Conservation (phyloP, 1,284 basidiomycete species). For the Ganoderma resinaceum region DNA sequence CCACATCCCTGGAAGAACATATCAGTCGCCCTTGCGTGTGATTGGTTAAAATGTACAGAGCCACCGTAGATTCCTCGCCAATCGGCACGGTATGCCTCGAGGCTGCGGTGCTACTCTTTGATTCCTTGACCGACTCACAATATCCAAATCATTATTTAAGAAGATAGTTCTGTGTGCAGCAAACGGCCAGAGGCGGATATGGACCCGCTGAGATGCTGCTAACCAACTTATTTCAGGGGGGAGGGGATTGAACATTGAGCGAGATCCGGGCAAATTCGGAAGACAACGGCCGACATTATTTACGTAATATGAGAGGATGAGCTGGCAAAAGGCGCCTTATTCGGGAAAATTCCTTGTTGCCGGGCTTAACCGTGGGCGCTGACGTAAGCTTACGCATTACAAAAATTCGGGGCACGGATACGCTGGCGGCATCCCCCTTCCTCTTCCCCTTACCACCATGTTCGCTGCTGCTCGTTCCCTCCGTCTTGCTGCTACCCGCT, state of each 20-base stretch:
- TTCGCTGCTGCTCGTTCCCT: slow-evolving; percentile 70
- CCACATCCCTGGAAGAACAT: no score
- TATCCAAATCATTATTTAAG: neutral
- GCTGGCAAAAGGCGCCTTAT: slow-evolving; percentile 5
- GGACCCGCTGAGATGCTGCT: neutral
- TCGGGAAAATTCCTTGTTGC: slow-evolving; percentile 35
- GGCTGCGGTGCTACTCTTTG: neutral
- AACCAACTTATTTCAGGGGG: neutral
- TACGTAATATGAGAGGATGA: neutral
- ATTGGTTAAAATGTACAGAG: no score
- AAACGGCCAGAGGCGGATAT: neutral
- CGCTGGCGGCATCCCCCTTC: slow-evolving; percentile 37
- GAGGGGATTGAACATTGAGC: neutral
- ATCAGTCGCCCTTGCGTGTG: no score
- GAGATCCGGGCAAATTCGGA: neutral
- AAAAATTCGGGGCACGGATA: slow-evolving; percentile 32
- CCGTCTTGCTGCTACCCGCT: slow-evolving; percentile 62
- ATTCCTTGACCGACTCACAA: neutral
- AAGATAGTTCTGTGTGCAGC: neutral
- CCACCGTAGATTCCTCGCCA: neutral
- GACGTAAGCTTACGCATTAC: slow-evolving; percentile 35
- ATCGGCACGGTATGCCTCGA: neutral
- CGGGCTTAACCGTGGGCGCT: slow-evolving; percentile 28
- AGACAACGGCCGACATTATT: neutral
- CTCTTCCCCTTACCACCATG: slow-evolving; percentile 60